A percentile compares a stretch with the other conserved stretches of the same genome.
Conservation (phyloP, 2,329 filamentous ascomycete genomes). For the Sporothrix brasiliensis region DNA sequence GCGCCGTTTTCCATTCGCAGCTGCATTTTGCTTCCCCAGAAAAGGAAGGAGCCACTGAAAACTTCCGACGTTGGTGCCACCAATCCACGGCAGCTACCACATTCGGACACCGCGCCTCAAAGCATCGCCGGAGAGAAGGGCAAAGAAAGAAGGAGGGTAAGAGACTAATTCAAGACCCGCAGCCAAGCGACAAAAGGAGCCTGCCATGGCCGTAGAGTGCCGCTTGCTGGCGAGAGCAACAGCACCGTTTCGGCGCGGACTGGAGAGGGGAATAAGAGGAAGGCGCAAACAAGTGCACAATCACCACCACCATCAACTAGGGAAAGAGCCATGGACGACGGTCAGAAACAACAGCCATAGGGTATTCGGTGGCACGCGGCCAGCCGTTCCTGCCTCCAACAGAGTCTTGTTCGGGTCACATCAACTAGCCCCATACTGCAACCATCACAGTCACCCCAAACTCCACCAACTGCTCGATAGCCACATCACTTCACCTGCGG, state of each 20-base stretch:
- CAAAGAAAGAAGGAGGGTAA: constrained; percentile 22
- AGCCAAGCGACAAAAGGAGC: not conserved
- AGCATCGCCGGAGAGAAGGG: constrained; percentile 9
- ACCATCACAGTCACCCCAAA: not conserved
- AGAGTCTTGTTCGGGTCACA: not conserved
- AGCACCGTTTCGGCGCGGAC: constrained; percentile 22
- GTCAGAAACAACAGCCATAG: not conserved
- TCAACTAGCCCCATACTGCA: not conserved
- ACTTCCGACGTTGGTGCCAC: not conserved
- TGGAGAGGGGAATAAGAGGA: not conserved
- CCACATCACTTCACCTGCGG: too few species aligned
- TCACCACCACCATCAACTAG: not conserved
- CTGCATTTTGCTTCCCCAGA: constrained; percentile 10
- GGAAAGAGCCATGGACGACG: constrained; percentile 8
- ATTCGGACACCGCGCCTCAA: constrained; percentile 17
- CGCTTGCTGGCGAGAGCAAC: constrained; percentile 4
- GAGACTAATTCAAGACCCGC: not conserved
- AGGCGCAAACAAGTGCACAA: not conserved
- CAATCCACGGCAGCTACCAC: not conserved
- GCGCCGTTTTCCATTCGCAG: not conserved
- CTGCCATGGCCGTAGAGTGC: not conserved
- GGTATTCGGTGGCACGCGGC: not conserved
- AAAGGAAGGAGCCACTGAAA: constrained; percentile 24
- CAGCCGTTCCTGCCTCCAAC: constrained; percentile 9
- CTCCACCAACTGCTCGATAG: not conserved